These are phyloP conservation scores for Asclepias syriaca DNA, from an alignment of 257 asterid species.

Conservation along the genomic window DNA sequence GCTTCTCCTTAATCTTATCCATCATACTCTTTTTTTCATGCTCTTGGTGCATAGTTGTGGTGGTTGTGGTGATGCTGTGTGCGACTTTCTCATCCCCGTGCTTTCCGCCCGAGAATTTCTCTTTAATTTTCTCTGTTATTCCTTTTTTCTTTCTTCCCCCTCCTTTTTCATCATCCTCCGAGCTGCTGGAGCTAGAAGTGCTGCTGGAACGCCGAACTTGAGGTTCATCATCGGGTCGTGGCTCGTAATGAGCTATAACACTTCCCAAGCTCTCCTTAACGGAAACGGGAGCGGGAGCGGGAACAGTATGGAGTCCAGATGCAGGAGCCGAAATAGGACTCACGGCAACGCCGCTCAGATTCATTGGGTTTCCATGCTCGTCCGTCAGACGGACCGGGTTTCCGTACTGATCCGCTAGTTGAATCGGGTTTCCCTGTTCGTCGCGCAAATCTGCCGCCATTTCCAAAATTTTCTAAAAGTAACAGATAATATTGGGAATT, in stretches of 20 bases:
- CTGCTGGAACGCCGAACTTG: conserved; percentile 44
- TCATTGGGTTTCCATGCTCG: conserved; percentile 76
- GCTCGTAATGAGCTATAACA: not conserved
- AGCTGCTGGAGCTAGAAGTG: conserved; percentile 63
- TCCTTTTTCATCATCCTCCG: conserved; percentile 79
- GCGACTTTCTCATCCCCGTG: conserved; percentile 30
- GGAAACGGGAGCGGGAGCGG: not conserved
- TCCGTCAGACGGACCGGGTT: conserved; percentile 62
- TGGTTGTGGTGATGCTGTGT: conserved; percentile 19
- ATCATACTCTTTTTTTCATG: conserved; percentile 75
- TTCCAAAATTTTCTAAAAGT: not conserved
- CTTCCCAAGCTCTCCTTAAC: not conserved
- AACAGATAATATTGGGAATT: too few relatives aligned
- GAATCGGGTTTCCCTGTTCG: conserved; percentile 77
- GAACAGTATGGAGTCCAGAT: not conserved
- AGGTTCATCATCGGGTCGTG: conserved; percentile 7
- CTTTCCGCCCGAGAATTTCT: conserved; percentile 43
- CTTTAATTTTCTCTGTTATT: conserved; percentile 60
- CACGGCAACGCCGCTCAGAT: conserved; percentile 62
- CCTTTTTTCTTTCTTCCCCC: conserved; percentile 75
- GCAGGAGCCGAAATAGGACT: not conserved
- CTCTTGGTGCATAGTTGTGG: conserved; percentile 18
- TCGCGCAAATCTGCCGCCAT: conserved; percentile 91
- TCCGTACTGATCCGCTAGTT: conserved; percentile 57
- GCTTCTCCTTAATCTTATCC: conserved; percentile 72